These are phyloP conservation scores for Rhizopogon vinicolor DNA, from an alignment of 768 basidiomycete genomes.

Conservation along the genomic window DNA sequence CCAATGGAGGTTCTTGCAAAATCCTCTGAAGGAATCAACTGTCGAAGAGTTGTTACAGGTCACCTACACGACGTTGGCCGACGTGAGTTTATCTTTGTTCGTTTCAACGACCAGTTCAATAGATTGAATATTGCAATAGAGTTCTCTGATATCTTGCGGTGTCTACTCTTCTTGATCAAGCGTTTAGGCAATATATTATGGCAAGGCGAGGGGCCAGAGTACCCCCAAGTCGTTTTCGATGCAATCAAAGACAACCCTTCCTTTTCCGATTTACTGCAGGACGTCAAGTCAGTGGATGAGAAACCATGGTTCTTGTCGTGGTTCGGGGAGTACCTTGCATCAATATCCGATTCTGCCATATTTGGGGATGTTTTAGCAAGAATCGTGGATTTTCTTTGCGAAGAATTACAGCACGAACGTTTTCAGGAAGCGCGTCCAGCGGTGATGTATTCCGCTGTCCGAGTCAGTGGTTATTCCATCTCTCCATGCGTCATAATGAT, in stretches of 20 bases:
- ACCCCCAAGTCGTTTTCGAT: slow-evolving; percentile 76
- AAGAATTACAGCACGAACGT: slow-evolving; percentile 76
- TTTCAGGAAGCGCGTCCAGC: slow-evolving; percentile 55
- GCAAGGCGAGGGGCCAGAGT: slow-evolving; percentile 65
- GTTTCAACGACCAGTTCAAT: slow-evolving; percentile 3
- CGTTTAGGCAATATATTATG: slow-evolving; percentile 58
- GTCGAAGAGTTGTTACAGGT: slow-evolving; percentile 50
- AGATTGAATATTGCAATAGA: slow-evolving; percentile 33
- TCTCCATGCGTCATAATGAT: background rate
- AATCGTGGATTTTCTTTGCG: slow-evolving; percentile 69
- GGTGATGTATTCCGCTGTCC: slow-evolving; percentile 55
- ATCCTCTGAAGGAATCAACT: slow-evolving; percentile 31
- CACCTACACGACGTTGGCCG: slow-evolving; percentile 58
- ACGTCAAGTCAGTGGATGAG: slow-evolving; percentile 25
- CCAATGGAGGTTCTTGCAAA: slow-evolving; percentile 41
- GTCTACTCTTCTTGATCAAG: slow-evolving; percentile 55
- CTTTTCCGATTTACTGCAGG: slow-evolving; percentile 43
- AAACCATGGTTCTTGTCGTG: slow-evolving; percentile 53
- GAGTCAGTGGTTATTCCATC: slow-evolving; percentile 41
- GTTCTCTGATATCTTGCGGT: slow-evolving; percentile 53
- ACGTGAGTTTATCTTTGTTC: slow-evolving; percentile 41
- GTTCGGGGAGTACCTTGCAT: slow-evolving; percentile 60
- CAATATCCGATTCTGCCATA: slow-evolving; percentile 42
- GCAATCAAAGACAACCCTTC: slow-evolving; percentile 75
- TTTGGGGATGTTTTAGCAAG: slow-evolving; percentile 71